Conservation (phyloP, 164 flowering plant genomes). For the Akebia trifoliata region DNA sequence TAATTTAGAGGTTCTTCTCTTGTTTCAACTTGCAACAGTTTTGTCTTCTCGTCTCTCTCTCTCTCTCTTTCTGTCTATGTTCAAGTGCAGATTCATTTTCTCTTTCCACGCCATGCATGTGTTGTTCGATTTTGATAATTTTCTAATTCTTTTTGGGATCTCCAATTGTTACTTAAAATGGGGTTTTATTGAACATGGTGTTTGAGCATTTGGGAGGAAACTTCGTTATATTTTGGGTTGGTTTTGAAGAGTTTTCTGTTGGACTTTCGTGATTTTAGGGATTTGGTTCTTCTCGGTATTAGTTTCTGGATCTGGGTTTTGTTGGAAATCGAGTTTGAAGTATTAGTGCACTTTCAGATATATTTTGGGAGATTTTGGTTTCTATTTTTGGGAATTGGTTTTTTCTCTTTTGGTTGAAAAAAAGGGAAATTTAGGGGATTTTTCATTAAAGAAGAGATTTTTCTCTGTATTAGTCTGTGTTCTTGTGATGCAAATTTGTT, state of each 20-base stretch:
- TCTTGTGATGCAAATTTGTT: conserved; percentile 3
- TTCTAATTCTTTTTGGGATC: background rate
- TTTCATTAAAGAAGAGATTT: background rate
- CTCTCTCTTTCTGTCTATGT: background rate
- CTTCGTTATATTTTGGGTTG: background rate
- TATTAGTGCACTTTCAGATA: background rate
- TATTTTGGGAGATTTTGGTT: conserved; percentile 2
- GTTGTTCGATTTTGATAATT: conserved; percentile 5
- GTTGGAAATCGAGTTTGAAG: conserved; percentile 3
- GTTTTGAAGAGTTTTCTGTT: background rate
- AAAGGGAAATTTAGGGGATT: background rate
- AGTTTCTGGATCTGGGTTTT: conserved; percentile 12
- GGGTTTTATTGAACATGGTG: conserved; percentile 1
- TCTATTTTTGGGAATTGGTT: background rate
- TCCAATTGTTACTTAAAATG: conserved; percentile 3
- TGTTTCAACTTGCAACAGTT: conserved; percentile 14
- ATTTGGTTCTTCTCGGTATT: conserved; percentile 3
- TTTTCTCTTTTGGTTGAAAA: background rate
- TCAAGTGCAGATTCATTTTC: background rate
- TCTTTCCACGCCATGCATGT: conserved; percentile 6
- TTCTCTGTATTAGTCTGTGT: background rate
- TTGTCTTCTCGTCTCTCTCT: background rate
- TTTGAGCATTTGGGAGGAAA: background rate
- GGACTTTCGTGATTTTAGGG: conserved; percentile 9
- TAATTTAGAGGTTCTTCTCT: background rate